Base-by-base conservation (phyloP, 139 green algal genomes). In the Picochlorum costavermella region DNA sequence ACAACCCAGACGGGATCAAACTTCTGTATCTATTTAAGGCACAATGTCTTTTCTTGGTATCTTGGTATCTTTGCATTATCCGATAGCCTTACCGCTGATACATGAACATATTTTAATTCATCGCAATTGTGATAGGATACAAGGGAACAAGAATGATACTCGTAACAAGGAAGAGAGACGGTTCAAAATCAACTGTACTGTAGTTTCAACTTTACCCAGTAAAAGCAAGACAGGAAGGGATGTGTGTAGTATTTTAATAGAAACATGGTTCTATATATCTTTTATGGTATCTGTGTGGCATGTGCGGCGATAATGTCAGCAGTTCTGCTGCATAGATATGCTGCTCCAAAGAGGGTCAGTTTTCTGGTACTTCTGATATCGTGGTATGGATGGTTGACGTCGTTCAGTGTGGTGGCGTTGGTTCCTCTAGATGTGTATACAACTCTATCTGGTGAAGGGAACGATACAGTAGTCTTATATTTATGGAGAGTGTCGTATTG, bases 381-480 rank as follows among this genome's bases (percentile, higher is more conserved):
- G 4, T 76, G 63, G 0, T 84, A 89, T 43, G 82, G 78, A 1
- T 97, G 90, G 90, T 69, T 93, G 0, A 91, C 87, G 0, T 84
- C 86, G 29, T 79, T 95, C 55, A 84, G 74, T 2, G 83, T 97
- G 10, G 76, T 96, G 2, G 78, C 87, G 1, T 71, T 95, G 5
- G 86, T 94, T 45, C 90, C 90, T 2, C 67, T 96, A 10, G 88
- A 96, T 61, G 80, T 93, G 2, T 92, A 74, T 61, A 65, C 74
- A 16, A 86, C 83, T 3, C 60, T 78, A 17, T 30, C 70, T 10
- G 31, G 45, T 40, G 45, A 9, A 6, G 33, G 23, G 11, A 49
- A 70, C 16, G 65, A 68, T 30, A 51, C 56, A 3, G 30, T 43
- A 17, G 69, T 92, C 0, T 63, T 50, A 12, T 49, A 80, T 2